phyloP scores from a whole-genome alignment of 108 stramenopile genomes.

The Nitzschia putrida region DNA sequence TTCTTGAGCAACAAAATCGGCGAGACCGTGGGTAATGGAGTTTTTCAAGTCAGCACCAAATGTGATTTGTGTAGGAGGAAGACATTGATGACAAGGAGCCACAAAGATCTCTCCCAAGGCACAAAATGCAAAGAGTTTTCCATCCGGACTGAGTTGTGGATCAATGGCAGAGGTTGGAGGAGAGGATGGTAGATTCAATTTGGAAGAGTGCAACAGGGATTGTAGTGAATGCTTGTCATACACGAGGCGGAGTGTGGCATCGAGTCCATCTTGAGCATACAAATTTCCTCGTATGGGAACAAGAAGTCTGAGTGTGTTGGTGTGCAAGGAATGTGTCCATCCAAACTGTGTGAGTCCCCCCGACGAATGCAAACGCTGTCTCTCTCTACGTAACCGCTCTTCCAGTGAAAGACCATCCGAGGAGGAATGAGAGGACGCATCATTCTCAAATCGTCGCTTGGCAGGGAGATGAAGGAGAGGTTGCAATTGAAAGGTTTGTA shows the following conservation, averaged over 20 bases:
- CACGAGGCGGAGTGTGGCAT: slow-evolving; percentile 32
- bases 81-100: slow-evolving; percentile 31
- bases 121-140: slow-evolving; percentile 64
- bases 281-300: slow-evolving; percentile 63
- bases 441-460: slow-evolving; percentile 34
- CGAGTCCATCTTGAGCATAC: slow-evolving; percentile 67
- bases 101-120: slow-evolving; percentile 65
- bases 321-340: slow-evolving; percentile 44
- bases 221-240: slow-evolving; percentile 56
- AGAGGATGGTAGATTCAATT: slow-evolving; percentile 9
- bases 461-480: slow-evolving; percentile 29
- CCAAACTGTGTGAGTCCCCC: slow-evolving; percentile 59
- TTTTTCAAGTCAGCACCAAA: slow-evolving; percentile 46
- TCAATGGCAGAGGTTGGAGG: slow-evolving; percentile 49
- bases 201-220: slow-evolving; percentile 12
- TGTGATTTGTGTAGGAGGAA: slow-evolving; percentile 40
- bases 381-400: slow-evolving; percentile 62
- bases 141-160: slow-evolving; percentile 70
- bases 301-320: slow-evolving; percentile 41
- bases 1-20: slow-evolving; percentile 93
- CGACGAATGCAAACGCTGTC: slow-evolving; percentile 53
- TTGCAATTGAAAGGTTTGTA: slow-evolving; percentile 27
- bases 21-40: slow-evolving; percentile 83
- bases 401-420: slow-evolving; percentile 40
- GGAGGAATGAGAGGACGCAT: slow-evolving; percentile 10